A percentile compares a stretch with the other conserved stretches of the same genome.
phyloP scores from a whole-genome alignment of 78 protist species.

The Dictyostelium purpureum region DNA sequence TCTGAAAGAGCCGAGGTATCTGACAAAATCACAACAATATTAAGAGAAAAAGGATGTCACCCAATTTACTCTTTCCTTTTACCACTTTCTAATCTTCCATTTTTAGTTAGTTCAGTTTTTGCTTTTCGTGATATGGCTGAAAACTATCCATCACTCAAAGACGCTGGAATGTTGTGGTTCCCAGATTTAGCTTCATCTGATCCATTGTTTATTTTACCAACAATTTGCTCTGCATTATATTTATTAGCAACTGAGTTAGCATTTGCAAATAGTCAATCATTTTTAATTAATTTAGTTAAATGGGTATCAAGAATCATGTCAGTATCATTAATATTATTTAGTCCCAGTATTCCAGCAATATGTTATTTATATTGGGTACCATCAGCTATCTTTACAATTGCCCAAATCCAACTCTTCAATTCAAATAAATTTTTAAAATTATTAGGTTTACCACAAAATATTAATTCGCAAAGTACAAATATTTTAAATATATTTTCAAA shows the following conservation, averaged over 20 bases:
- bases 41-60: conserved; percentile 57
- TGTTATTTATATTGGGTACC: conserved; percentile 69
- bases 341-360: conserved; percentile 36
- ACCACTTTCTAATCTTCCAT: conserved; percentile 56
- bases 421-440: not conserved
- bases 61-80: conserved; percentile 18
- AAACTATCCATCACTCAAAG: conserved; percentile 47
- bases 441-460: conserved; percentile 13
- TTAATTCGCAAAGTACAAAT: not conserved
- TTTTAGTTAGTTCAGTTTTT: conserved; percentile 26
- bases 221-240: conserved; percentile 17
- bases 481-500: not conserved
- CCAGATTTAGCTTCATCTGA: conserved; percentile 19
- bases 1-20: conserved; percentile 10
- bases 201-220: conserved; percentile 26
- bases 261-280: not conserved
- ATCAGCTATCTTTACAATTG: conserved; percentile 40
- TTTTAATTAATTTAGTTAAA: conserved; percentile 4
- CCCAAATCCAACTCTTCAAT: not conserved
- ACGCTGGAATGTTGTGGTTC: conserved; percentile 62
- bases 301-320: conserved; percentile 61
- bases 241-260: conserved; percentile 12
- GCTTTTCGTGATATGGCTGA: conserved; percentile 65
- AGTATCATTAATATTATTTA: conserved; percentile 12
- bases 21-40: not conserved